Conservation (phyloP, 1,284 basidiomycete species). For the Malassezia brasiliensis region DNA sequence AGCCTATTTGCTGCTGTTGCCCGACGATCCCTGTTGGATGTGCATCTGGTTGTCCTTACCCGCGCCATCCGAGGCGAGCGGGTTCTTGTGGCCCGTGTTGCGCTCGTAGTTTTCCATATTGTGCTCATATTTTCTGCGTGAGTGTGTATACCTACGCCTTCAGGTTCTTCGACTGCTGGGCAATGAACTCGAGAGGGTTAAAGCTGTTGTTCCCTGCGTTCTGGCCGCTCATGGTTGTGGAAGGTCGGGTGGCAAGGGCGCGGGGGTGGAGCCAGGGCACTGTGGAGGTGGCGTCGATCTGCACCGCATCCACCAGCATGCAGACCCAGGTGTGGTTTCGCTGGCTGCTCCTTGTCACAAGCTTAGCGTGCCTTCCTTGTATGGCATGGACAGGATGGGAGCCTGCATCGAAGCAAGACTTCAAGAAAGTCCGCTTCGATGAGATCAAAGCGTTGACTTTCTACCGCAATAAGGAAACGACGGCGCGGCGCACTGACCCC, state of each 20-base stretch:
- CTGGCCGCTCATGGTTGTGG: constrained; percentile 7
- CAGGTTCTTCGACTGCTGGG: constrained; percentile 6
- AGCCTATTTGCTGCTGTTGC: neutral
- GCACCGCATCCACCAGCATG: no score
- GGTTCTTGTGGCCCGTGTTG: constrained; percentile 15
- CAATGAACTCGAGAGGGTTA: neutral
- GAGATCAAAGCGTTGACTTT: constrained; percentile 11
- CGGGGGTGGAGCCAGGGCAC: neutral
- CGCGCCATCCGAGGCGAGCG: neutral
- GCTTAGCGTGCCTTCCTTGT: no score
- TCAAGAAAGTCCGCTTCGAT: neutral
- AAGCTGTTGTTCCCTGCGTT: neutral
- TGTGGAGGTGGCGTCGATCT: neutral
- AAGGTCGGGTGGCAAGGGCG: neutral
- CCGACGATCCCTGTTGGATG: neutral
- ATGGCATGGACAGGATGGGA: no score
- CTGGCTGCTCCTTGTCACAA: no score
- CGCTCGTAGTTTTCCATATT: constrained; percentile 15
- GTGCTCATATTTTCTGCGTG: constrained; percentile 12
- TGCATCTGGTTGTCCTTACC: constrained; percentile 5
- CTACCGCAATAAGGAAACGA: constrained; percentile 2
- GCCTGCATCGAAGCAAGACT: neutral
- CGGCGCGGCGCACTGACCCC: constrained; percentile 4
- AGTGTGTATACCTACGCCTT: constrained; percentile 6
- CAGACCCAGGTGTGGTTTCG: no score